Base-by-base conservation (phyloP, 1,284 basidiomycete species). In the Irpex rosettiformis region DNA sequence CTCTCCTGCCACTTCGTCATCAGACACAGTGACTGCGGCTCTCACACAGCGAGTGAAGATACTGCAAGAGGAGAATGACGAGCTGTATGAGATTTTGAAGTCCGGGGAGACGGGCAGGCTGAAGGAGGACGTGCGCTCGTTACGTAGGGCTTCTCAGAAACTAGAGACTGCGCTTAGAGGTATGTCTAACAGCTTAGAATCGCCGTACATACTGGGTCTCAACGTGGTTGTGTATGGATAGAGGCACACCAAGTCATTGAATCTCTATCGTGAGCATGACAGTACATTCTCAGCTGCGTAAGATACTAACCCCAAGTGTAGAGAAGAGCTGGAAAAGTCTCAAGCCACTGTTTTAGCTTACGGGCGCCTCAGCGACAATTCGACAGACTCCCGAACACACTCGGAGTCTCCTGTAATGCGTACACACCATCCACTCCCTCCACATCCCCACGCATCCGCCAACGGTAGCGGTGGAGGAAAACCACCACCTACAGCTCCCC, bases 61-160 rank as follows among this genome's bases (percentile, higher is more conserved):
- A 6, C 74, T 93, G 7, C 91, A 93, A 69, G 85, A 89, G 56
- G 90, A 93, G 72, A 93, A 93, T 60, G 89, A 93, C 62, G 64
- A 65, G 49, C 61, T 65, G 3, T 93, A 91, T 67, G 81, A 84
- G 54, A 72, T 92, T 5, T 71, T 93, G 48, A 87, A 84, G 69
- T 75, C 75, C 25, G 82, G 86, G 52, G 87, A 91, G 71, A 88
- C 86, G 0, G 88, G 88, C 2, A 82, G 80, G 66, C 68, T 92
- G 58, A 90, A 91, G 67, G 91, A 93, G 68, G 89, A 93, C 69
- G 89, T 89, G 3, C 80, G 82, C 52, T 82, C 82, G 16, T 75
- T 93, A 58, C 79, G 83, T 47, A 78, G 82, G 63, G 81, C 85
- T 28, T 86, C 91, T 49, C 77, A 78, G 55, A 82, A 82, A 65